Percentiles rank a stretch among this genome's conserved stretches.
These are phyloP conservation scores for Exophiala sp. DNA, from an alignment of 2,329 filamentous ascomycete species.

Conservation along the genomic window DNA sequence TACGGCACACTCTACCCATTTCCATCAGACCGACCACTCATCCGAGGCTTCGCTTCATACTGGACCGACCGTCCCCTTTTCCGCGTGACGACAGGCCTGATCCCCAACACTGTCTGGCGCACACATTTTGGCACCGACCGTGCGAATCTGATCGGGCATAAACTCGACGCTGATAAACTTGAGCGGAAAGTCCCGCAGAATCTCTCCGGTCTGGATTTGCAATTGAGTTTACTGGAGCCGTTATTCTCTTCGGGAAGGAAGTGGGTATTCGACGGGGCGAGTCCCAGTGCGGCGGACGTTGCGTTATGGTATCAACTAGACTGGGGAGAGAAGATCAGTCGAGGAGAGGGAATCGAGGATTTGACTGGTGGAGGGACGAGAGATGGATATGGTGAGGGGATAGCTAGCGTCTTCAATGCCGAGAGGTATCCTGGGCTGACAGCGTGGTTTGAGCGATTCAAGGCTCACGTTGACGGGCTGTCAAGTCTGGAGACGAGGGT, in stretches of 20 bases:
- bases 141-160: conserved; percentile 24
- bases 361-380: conserved; percentile 18
- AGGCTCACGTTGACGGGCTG: conserved; percentile 14
- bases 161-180: conserved; percentile 23
- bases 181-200: conserved; percentile 24
- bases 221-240: conserved; percentile 23
- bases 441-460: conserved; percentile 20
- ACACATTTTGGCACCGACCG: conserved; percentile 23
- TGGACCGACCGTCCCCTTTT: conserved; percentile 26
- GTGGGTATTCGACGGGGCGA: conserved; percentile 18
- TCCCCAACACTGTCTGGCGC: conserved; percentile 23
- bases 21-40: conserved; percentile 3
- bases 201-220: conserved; percentile 22
- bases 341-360: conserved; percentile 19
- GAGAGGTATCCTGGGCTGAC: conserved; percentile 21
- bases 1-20: conserved; percentile 18
- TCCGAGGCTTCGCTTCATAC: conserved; percentile 18
- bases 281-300: conserved; percentile 21
- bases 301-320: conserved; percentile 25
- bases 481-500: conserved; percentile 19
- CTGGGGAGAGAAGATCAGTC: conserved; percentile 27
- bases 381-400: conserved; percentile 21
- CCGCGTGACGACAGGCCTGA: conserved; percentile 24
- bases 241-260: conserved; percentile 3
- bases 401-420: conserved; percentile 18